phyloP scores from a whole-genome alignment of 2,329 filamentous ascomycete species.

The Nemania sp. region DNA sequence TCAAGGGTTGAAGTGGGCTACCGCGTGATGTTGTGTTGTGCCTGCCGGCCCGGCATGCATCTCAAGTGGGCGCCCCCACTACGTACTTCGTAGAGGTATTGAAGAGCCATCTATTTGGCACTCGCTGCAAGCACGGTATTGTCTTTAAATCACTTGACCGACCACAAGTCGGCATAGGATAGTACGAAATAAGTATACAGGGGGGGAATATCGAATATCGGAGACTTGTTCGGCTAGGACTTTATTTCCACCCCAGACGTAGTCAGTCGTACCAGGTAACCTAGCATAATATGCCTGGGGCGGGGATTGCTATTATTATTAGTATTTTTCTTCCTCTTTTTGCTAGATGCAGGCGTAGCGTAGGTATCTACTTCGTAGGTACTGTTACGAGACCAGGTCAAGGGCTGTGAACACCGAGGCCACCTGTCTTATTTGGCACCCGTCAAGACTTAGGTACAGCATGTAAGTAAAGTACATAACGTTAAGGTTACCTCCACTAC shows the following conservation, averaged over 20 bases:
- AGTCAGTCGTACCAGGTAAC: no score
- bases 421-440: conserved; percentile 16
- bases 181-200: not conserved
- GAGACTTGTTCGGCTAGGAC: conserved; percentile 4
- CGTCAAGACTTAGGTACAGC: not conserved
- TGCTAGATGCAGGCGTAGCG: no score
- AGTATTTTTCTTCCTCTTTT: no score
- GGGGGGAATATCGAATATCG: not conserved
- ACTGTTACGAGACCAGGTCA: not conserved
- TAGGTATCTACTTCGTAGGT: not conserved
- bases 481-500: no score
- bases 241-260: conserved; percentile 12
- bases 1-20: conserved; percentile 23
- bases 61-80: not conserved
- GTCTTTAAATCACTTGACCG: conserved; percentile 22
- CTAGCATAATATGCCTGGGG: no score
- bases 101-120: no score
- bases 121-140: conserved; percentile 3
- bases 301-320: no score
- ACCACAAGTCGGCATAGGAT: not conserved
- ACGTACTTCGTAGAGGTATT: no score
- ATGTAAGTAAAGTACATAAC: no score
- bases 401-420: conserved; percentile 12
- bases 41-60: conserved; percentile 23
- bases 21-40: conserved; percentile 22